Evolutionary conservation across 2,329 filamentous ascomycete species (phyloP).

Genomic region (Apiospora arundinis): DNA sequence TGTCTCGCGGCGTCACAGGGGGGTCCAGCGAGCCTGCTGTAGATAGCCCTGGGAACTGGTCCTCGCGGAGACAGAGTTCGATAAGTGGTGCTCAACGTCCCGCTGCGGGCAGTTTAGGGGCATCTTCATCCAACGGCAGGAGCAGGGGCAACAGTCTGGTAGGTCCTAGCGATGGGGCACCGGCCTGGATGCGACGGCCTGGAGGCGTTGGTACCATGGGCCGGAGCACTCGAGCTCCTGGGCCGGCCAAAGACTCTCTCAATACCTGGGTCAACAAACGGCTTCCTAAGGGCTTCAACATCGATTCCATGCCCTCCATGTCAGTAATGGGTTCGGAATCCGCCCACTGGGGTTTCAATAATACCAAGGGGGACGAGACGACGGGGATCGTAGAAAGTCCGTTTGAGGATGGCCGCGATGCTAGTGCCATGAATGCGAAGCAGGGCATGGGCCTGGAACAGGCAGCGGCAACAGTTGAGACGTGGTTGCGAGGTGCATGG

Average conservation of each 20-base stretch:
- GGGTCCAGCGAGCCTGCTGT: conserved; percentile 31
- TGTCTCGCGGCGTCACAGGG: conserved; percentile 44
- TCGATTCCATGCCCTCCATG: conserved; percentile 71
- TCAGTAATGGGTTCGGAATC: conserved; percentile 68
- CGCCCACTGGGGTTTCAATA: conserved; percentile 61
- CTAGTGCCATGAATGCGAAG: conserved; percentile 45
- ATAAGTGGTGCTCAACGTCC: conserved; percentile 33
- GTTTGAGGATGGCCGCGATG: conserved; percentile 54
- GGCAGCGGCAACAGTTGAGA: conserved; percentile 85
- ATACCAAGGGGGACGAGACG: conserved; percentile 39
- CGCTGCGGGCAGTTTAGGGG: conserved; percentile 34
- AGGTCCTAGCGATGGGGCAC: conserved; percentile 40
- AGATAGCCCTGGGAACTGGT: conserved; percentile 36
- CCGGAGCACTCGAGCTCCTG: conserved; percentile 73
- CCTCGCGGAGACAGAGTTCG: conserved; percentile 40
- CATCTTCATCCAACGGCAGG: conserved; percentile 35
- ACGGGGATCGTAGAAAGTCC: conserved; percentile 58
- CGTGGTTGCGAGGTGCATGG: conserved; percentile 86
- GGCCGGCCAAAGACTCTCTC: conserved; percentile 82
- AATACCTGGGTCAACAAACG: conserved; percentile 87
- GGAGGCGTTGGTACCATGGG: conserved; percentile 87
- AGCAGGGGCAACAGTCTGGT: conserved; percentile 39
- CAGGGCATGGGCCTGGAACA: conserved; percentile 72
- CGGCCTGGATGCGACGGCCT: conserved; percentile 77
- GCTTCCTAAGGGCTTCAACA: conserved; percentile 73